Evolutionary conservation across 257 asterid genomes (phyloP).

Genomic region (Solanum paucissectum): DNA sequence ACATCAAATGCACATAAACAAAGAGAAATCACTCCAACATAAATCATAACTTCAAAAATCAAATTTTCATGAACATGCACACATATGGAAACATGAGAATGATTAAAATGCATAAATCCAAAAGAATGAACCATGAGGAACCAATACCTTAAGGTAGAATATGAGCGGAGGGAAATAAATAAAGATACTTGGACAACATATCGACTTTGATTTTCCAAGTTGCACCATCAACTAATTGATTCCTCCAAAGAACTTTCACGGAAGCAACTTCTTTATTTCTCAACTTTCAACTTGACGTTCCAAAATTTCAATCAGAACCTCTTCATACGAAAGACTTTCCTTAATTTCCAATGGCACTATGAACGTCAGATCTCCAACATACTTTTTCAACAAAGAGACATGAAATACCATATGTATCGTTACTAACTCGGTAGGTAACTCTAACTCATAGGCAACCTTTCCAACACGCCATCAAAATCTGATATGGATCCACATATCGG

Average conservation of each 20-base stretch:
- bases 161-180: not conserved
- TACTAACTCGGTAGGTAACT: no score
- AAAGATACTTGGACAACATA: not conserved
- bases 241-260: not conserved
- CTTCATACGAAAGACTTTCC: not conserved
- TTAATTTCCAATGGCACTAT: not conserved
- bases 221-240: not conserved
- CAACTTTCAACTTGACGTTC: not conserved
- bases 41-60: not conserved
- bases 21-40: not conserved
- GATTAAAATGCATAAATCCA: no score
- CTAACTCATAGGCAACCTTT: not conserved
- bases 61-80: not conserved
- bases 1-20: not conserved
- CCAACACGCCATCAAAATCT: not conserved
- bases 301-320: not conserved
- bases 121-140: not conserved
- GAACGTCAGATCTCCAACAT: not conserved
- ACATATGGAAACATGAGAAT: not conserved
- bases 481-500: not conserved
- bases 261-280: not conserved
- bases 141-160: not conserved
- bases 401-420: not conserved
- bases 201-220: not conserved
- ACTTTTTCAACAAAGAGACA: not conserved